Conservation (phyloP, 1,284 basidiomycete genomes). For the Pholiota adiposa region DNA sequence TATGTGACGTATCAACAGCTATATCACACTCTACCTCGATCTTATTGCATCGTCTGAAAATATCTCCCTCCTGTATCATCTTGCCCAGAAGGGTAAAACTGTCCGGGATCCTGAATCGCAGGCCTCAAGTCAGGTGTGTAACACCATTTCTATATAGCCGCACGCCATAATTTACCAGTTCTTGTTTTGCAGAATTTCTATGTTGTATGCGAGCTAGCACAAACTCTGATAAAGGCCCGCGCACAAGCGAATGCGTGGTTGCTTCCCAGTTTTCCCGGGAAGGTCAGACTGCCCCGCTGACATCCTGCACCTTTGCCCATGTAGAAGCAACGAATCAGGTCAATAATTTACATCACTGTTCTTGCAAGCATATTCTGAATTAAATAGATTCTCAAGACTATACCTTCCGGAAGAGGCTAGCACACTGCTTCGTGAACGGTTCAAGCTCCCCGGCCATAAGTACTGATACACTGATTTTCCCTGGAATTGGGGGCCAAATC, state of each 20-base stretch:
- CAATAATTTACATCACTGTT: neutral
- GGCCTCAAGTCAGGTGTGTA: constrained; percentile 66
- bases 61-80: constrained; percentile 80
- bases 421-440: constrained; percentile 54
- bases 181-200: constrained; percentile 75
- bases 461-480: constrained; percentile 8
- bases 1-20: constrained; percentile 49
- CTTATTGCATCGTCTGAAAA: constrained; percentile 79
- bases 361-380: neutral
- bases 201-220: constrained; percentile 86
- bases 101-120: constrained; percentile 78
- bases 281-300: constrained; percentile 82
- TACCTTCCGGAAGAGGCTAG: constrained; percentile 68
- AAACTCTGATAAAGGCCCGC: constrained; percentile 80
- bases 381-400: constrained; percentile 62
- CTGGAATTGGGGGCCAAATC: neutral
- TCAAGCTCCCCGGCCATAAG: constrained; percentile 37
- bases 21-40: constrained; percentile 89
- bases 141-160: neutral
- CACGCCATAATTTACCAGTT: constrained; percentile 11
- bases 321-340: constrained; percentile 69
- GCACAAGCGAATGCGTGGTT: constrained; percentile 77
- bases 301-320: constrained; percentile 73
- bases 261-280: constrained; percentile 80
- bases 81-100: constrained; percentile 86